phyloP scores from a whole-genome alignment of 2,329 filamentous ascomycete species.

The Cladophialophora bantiana region DNA sequence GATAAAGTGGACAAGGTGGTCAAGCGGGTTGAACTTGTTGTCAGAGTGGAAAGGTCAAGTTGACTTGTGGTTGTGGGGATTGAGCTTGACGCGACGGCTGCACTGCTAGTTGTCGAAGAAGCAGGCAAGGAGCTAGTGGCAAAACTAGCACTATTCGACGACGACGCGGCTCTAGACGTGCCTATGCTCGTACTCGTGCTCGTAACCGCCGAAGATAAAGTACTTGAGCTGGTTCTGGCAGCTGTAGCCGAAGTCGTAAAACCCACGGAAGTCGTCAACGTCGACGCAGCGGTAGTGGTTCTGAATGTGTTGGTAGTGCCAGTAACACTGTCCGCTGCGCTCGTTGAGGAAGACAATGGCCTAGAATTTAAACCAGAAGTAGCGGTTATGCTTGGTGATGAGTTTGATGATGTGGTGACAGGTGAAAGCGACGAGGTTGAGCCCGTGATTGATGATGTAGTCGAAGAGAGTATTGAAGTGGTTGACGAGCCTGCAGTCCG shows the following conservation, averaged over 20 bases:
- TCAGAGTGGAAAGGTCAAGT: neutral
- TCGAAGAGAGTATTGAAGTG: neutral
- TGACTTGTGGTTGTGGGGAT: neutral
- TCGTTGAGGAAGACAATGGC: neutral
- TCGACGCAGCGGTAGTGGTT: neutral
- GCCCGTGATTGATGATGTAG: neutral
- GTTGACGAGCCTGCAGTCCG: neutral
- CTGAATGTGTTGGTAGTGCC: neutral
- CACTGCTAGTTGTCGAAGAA: conserved; percentile 1
- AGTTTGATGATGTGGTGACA: neutral
- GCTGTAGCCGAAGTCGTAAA: neutral
- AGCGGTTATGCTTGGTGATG: neutral
- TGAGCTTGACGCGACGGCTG: conserved; percentile 2
- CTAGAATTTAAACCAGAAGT: neutral
- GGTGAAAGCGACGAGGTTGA: neutral
- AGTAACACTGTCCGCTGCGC: neutral
- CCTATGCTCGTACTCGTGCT: neutral
- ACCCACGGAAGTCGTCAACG: neutral
- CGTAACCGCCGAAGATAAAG: neutral
- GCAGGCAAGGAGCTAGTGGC: conserved; percentile 1
- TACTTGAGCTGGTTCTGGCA: neutral
- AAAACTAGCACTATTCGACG: conserved; percentile 1
- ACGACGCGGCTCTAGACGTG: neutral
- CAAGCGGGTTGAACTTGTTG: neutral
- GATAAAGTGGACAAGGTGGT: neutral